Percentiles rank a stretch among this genome's conserved stretches.
Conservation (phyloP, 2,329 filamentous ascomycete species). For the Calonectria montana region DNA sequence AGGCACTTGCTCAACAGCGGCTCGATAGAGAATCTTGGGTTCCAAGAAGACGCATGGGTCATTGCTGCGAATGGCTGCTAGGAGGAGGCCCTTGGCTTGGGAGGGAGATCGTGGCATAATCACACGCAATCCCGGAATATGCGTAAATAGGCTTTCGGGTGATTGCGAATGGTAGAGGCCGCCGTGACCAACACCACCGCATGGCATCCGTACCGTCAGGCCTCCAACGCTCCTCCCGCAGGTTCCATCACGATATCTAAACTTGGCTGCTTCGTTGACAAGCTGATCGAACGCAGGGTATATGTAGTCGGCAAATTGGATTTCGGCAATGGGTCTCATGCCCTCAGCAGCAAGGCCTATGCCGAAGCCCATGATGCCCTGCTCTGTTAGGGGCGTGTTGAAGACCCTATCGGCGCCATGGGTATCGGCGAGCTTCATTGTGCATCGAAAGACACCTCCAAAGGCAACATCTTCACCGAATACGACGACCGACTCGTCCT, state of each 20-base stretch:
- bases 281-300: conserved; percentile 94
- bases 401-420: conserved; percentile 92
- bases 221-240: conserved; percentile 75
- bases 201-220: conserved; percentile 90
- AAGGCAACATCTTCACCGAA: conserved; percentile 99
- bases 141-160: conserved; percentile 88
- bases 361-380: conserved; percentile 93
- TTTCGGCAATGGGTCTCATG: conserved; percentile 92
- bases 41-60: conserved; percentile 96
- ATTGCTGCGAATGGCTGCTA: conserved; percentile 80
- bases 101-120: conserved; percentile 87
- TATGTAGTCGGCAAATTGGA: conserved; percentile 96
- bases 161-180: conserved; percentile 90
- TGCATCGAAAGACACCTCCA: conserved; percentile 94
- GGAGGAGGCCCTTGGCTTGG: conserved; percentile 88
- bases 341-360: conserved; percentile 92
- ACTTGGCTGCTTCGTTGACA: conserved; percentile 92
- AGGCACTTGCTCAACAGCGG: conserved; percentile 91
- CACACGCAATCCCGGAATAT: conserved; percentile 86
- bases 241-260: conserved; percentile 78
- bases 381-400: conserved; percentile 94
- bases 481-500: conserved; percentile 87
- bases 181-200: conserved; percentile 89
- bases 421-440: conserved; percentile 88
- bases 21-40: conserved; percentile 91